Conservation (phyloP, 805 yeast genomes). For the Pichia occidentalis region DNA sequence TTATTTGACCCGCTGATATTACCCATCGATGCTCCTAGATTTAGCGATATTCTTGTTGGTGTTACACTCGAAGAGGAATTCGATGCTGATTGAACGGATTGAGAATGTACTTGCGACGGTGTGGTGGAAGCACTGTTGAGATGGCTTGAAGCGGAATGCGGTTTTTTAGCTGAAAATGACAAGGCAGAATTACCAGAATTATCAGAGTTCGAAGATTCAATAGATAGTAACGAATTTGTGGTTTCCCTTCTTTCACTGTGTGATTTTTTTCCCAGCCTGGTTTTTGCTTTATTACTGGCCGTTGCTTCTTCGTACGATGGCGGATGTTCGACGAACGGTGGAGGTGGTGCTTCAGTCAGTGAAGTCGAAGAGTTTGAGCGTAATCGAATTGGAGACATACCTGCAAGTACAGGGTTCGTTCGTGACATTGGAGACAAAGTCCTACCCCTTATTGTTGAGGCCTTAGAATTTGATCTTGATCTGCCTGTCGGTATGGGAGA, state of each 20-base stretch:
- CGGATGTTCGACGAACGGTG: conserved; percentile 27
- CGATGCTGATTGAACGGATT: too few relatives aligned
- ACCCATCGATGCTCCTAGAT: conserved; percentile 3
- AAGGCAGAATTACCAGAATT: conserved; percentile 2
- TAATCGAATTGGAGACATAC: too few relatives aligned
- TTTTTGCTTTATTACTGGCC: conserved; percentile 2
- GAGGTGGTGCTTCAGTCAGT: conserved; percentile 38
- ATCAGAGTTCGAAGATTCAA: conserved; percentile 19
- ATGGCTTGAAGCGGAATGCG: not conserved
- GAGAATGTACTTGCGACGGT: too few relatives aligned
- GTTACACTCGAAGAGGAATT: too few relatives aligned
- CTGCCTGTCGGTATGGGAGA: conserved; percentile 33
- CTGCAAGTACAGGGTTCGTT: not conserved
- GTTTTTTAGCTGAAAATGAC: conserved; percentile 1
- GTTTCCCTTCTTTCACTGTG: conserved; percentile 4
- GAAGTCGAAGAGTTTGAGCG: conserved; percentile 14
- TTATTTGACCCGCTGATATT: too few relatives aligned
- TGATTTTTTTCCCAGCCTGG: not conserved
- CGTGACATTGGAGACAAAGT: conserved; percentile 4
- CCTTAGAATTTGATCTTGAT: conserved; percentile 47
- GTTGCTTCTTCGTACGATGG: conserved; percentile 27
- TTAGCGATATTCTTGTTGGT: conserved; percentile 8
- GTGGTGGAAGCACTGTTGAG: not conserved
- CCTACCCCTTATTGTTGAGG: conserved; percentile 3
- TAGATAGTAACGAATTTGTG: conserved; percentile 6